A percentile compares a stretch with the other conserved stretches of the same genome.
Conservation (phyloP, 768 basidiomycete species). For the Kwoniella botswanensis region DNA sequence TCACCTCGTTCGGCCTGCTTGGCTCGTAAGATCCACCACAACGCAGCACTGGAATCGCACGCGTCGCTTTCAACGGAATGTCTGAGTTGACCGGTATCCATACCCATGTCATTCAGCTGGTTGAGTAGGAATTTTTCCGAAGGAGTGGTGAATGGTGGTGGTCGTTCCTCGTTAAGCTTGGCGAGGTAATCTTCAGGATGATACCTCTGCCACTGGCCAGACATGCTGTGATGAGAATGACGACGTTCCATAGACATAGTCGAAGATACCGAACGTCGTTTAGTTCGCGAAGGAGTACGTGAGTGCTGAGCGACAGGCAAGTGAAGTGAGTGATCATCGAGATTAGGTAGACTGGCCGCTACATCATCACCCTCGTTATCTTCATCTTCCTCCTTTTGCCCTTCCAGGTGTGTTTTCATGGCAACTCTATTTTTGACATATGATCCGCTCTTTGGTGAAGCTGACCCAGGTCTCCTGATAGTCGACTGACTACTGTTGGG, state of each 20-base stretch:
- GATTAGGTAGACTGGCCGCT: constrained; percentile 25
- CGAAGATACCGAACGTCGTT: constrained; percentile 92
- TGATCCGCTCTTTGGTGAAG: constrained; percentile 23
- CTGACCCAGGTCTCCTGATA: constrained; percentile 41
- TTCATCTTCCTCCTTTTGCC: constrained; percentile 44
- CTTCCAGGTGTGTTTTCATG: constrained; percentile 32
- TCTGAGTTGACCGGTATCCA: constrained; percentile 93
- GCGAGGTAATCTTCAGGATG: constrained; percentile 61
- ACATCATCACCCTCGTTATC: constrained; percentile 18
- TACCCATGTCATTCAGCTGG: constrained; percentile 72
- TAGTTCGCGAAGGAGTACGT: constrained; percentile 92
- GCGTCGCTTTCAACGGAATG: constrained; percentile 90
- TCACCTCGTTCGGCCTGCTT: constrained; percentile 74
- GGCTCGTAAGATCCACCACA: constrained; percentile 87
- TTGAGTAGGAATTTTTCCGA: constrained; percentile 81
- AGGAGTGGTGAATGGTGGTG: constrained; percentile 84
- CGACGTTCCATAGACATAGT: constrained; percentile 62
- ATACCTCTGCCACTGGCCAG: constrained; percentile 60
- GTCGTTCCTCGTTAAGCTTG: constrained; percentile 55
- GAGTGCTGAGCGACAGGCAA: constrained; percentile 63
- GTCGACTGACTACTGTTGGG: constrained; percentile 57
- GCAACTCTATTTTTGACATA: constrained; percentile 30
- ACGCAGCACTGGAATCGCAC: constrained; percentile 85
- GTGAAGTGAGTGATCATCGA: constrained; percentile 61
- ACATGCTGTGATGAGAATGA: constrained; percentile 59